phyloP scores from a whole-genome alignment of 208 protist genomes.

The Leishmania mexicana region DNA sequence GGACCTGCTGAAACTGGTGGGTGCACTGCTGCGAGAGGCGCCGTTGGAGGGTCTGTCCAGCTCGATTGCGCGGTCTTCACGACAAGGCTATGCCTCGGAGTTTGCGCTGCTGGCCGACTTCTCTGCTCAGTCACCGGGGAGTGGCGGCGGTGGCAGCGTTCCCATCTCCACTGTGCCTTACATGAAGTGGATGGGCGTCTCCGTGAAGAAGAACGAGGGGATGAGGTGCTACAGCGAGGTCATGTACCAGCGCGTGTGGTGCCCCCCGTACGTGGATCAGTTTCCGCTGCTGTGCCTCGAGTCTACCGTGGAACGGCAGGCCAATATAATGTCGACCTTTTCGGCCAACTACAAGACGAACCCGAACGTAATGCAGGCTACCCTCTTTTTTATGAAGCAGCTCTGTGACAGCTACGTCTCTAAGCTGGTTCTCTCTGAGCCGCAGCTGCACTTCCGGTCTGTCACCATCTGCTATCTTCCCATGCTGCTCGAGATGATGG shows the following conservation, averaged over 20 bases:
- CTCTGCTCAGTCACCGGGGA: not conserved
- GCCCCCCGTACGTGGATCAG: conserved; percentile 68
- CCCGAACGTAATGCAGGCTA: conserved; percentile 60
- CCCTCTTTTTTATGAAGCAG: conserved; percentile 82
- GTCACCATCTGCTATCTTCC: conserved; percentile 84
- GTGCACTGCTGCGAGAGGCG: conserved; percentile 24
- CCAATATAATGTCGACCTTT: conserved; percentile 67
- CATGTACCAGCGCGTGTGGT: conserved; percentile 36
- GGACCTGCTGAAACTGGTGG: conserved; percentile 30
- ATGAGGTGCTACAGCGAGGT: conserved; percentile 29
- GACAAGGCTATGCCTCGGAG: conserved; percentile 33
- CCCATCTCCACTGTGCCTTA: conserved; percentile 17
- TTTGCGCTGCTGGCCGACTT: conserved; percentile 28
- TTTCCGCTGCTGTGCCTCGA: conserved; percentile 72
- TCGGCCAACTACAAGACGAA: conserved; percentile 76
- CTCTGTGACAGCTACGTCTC: conserved; percentile 85
- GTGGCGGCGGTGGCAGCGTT: conserved; percentile 3
- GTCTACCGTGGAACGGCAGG: conserved; percentile 60
- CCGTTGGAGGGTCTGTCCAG: conserved; percentile 23
- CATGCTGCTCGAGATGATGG: conserved; percentile 79
- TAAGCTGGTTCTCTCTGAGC: conserved; percentile 74
- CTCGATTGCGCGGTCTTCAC: conserved; percentile 8
- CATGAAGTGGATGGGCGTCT: conserved; percentile 21
- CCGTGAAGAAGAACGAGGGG: conserved; percentile 30
- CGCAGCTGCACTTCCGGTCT: conserved; percentile 70